Evolutionary conservation across 768 basidiomycete species (phyloP).

Genomic region (Russula foetens): DNA sequence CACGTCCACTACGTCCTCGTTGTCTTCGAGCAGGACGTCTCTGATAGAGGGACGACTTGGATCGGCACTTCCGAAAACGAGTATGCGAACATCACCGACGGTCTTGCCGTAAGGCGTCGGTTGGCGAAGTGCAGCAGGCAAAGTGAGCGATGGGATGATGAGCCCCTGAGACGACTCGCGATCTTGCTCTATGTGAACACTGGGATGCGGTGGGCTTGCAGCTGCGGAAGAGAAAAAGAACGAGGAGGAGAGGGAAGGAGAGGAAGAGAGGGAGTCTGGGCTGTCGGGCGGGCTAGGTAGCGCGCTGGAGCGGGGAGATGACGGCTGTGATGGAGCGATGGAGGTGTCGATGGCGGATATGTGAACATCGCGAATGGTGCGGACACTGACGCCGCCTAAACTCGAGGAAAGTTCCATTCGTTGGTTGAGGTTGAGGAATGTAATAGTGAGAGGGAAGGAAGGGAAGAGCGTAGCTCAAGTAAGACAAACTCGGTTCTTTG

Average conservation of each 20-base stretch:
- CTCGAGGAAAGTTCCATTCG: constrained; percentile 13
- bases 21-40: constrained; percentile 48
- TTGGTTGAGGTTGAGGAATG: background rate
- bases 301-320: constrained; percentile 38
- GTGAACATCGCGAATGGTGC: constrained; percentile 14
- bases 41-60: constrained; percentile 40
- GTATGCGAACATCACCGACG: constrained; percentile 49
- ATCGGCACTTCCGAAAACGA: constrained; percentile 43
- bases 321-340: constrained; percentile 31
- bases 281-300: constrained; percentile 55
- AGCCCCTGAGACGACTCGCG: constrained; percentile 40
- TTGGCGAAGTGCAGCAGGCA: constrained; percentile 51
- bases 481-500: background rate
- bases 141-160: constrained; percentile 59
- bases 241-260: constrained; percentile 64
- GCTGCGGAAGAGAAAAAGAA: constrained; percentile 75
- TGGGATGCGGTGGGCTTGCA: constrained; percentile 51
- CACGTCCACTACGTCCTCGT: constrained; percentile 59
- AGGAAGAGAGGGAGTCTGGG: constrained; percentile 56
- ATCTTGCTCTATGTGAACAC: constrained; percentile 33
- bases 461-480: background rate
- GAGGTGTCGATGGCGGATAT: background rate
- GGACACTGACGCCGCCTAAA: constrained; percentile 11
- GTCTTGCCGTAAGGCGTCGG: constrained; percentile 66
- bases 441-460: background rate